Evolutionary conservation across 2,329 filamentous ascomycete genomes (phyloP), one percentile per base, ranked within the genome.

Genomic region (Xylariaceae sp.): DNA sequence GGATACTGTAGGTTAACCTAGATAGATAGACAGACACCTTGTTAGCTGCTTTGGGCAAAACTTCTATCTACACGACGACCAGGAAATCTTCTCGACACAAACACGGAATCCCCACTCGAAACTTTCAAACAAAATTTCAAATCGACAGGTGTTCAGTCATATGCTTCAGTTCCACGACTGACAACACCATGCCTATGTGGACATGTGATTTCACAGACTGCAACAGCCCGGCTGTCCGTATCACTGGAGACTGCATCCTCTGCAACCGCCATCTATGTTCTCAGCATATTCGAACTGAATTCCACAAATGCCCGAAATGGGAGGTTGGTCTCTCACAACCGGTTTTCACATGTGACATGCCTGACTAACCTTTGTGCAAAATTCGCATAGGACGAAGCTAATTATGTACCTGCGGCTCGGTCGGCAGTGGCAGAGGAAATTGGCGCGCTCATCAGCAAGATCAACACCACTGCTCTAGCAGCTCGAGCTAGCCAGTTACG

Each of bases 261-360:
- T 68, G 64, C 44, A 46, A 59, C 44, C 59, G 56, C 13, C 63
- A 66, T 54, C 47, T 67, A 35, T 67, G 63, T 40, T 51, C 41
- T 14, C 43, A 44, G 18, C 63, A 67, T 50, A 40, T 66, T 24
- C 31, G 48, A 31, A 41, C 53, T 23, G 34, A 46, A 12, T 55
- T 57, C 40, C 64, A 68, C 41, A 50, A 28, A 21, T 69, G 48
- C 50, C 54, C 62, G 38, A 43, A 46, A 40, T 67, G 60, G 60
- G 55, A 63, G 56, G 62, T 64, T 21, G 50, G 59, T 59, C 14
- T 31, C 35, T 6, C 14, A n/a, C n/a, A n/a, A n/a, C n/a, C n/a
- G n/a, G n/a, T n/a, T n/a, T 34, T 33, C 37, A 35, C 40, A 29
- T 29, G 9, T 17, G 8, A 15, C 23, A n/a, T 28, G 6, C 11